A percentile compares a stretch with the other conserved stretches of the same genome.
Evolutionary conservation across 306 rosid species (phyloP).

Genomic region (Macrotyloma uniflorum): DNA sequence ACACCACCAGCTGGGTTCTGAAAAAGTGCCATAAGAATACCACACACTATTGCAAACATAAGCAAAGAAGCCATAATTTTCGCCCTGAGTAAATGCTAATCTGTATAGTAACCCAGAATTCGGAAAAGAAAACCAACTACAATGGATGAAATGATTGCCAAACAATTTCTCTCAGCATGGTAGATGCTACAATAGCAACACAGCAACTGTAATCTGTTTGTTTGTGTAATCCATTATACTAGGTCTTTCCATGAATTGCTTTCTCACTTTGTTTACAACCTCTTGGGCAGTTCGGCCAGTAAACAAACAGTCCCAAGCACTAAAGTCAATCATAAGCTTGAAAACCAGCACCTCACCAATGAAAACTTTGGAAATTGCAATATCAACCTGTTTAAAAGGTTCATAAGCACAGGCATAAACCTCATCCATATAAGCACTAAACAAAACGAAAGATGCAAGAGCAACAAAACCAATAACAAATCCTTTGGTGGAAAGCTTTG

Average conservation of each 20-base stretch:
- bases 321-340: conserved; percentile 91
- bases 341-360: conserved; percentile 91
- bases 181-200: conserved; percentile 97
- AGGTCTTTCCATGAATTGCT: conserved; percentile 98
- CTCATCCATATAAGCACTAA: too few relatives aligned
- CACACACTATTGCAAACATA: conserved; percentile 95
- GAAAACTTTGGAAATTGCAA: conserved; percentile 95
- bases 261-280: conserved; percentile 94
- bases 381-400: conserved; percentile 70
- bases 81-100: conserved; percentile 82
- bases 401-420: too few relatives aligned
- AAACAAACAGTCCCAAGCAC: conserved; percentile 96
- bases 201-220: conserved; percentile 91
- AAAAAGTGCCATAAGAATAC: conserved; percentile 98
- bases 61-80: conserved; percentile 89
- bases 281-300: conserved; percentile 99
- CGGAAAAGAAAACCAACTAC: conserved; percentile 83
- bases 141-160: conserved; percentile 93
- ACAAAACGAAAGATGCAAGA: too few relatives aligned
- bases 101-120: conserved; percentile 86
- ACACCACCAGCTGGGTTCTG: conserved; percentile 98
- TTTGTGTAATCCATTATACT: conserved; percentile 96
- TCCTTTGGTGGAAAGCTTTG: too few relatives aligned
- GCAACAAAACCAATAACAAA: too few relatives aligned
- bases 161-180: conserved; percentile 85